Base-by-base conservation (phyloP, 1,284 basidiomycete genomes). In the Coniferiporia sulphurascens region DNA sequence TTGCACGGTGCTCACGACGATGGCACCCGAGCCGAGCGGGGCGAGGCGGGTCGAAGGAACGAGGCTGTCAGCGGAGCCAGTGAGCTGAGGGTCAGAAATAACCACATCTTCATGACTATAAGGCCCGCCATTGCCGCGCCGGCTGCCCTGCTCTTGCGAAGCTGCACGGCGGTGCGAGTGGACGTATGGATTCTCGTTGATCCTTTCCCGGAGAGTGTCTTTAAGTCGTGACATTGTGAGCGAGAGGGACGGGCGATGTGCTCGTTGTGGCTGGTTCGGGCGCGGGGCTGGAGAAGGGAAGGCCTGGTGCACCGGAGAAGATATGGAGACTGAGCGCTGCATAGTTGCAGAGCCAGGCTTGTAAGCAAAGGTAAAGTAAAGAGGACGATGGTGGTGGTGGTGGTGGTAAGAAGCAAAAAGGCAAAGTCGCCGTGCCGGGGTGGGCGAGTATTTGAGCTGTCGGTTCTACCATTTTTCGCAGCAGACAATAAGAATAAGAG, bases 1-100 rank as follows among this genome's bases (percentile, higher is more conserved):
- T 62, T 86, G 83, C 2, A 89, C 87, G 0, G 89, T 91, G 61
- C 84, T 77, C 36, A 91, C 89, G 21, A 91, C 73, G 2, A 76
- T 84, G 12, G 88, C 88, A 41, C 88, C 87, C 9, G 79, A 69
- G 15, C 87, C 88, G 10, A 90, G 77, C 1, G 73, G 68, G 4
- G 82, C 83, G n/a, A 58, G 34, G 15, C 60, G 60, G 13, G 51
- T 44, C 9, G 62, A 56, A 15, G 59, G 57, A 43, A 27, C 27
- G 27, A 55, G 59, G 48, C 49, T 55, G 38, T 55, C 49, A 32
- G 43, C 48, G 15, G 59, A 60, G 62, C 76, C 76, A 13, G 74
- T 71, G 38, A 83, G 71, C 67, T 82, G 82, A 13, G 85, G 83
- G 66, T 89, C 86, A 1, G 83, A 84, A 48, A 87, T 81, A 61